Conservation (phyloP, 257 asterid genomes). For the Coffea canephora region DNA sequence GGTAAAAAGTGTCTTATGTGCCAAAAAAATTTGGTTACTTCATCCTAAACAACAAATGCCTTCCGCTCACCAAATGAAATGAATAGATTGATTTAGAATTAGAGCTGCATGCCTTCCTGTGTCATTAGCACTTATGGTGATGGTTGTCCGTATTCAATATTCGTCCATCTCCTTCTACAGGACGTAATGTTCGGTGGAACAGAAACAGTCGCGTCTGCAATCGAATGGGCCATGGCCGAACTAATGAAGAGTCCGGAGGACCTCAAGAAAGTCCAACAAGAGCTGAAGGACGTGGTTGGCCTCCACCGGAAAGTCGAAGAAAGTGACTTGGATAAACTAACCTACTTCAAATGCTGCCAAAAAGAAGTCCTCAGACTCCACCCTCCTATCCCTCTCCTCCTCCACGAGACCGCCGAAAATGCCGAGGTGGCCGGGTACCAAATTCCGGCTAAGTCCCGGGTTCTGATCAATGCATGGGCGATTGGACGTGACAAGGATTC, state of each 20-base stretch:
- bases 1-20: constrained; percentile 2
- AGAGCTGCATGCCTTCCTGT: neutral
- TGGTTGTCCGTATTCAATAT: neutral
- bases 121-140: neutral
- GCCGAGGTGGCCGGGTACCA: constrained; percentile 62
- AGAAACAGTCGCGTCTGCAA: constrained; percentile 87
- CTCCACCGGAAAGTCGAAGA: constrained; percentile 68
- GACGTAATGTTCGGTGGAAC: constrained; percentile 97
- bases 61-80: neutral
- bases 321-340: constrained; percentile 62
- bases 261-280: constrained; percentile 68
- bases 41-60: too few relatives aligned
- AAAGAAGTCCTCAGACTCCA: constrained; percentile 85
- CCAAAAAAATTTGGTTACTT: neutral
- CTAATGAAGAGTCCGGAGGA: constrained; percentile 70
- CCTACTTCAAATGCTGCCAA: constrained; percentile 55
- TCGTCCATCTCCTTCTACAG: constrained; percentile 28
- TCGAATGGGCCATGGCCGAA: constrained; percentile 92
- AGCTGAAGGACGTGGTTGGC: constrained; percentile 61
- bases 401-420: constrained; percentile 70
- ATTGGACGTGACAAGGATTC: constrained; percentile 68
- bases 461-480: constrained; percentile 82
- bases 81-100: neutral
- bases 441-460: constrained; percentile 61
- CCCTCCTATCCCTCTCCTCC: constrained; percentile 93